Conservation (phyloP, 495 filamentous ascomycete species). For the Neurospora tetraspora region DNA sequence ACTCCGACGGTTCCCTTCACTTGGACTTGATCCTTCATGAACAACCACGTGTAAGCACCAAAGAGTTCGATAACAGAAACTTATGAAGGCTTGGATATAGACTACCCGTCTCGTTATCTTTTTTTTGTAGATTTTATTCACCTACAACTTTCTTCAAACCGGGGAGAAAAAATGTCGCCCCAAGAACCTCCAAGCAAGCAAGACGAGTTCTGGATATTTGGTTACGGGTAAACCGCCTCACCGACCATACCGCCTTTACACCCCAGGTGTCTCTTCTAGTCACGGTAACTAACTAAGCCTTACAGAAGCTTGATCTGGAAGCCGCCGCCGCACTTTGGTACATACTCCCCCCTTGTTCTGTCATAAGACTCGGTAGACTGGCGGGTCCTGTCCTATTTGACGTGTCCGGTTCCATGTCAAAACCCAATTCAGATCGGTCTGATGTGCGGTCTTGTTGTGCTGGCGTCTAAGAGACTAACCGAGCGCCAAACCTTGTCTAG, state of each 20-base stretch:
- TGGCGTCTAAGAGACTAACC: constrained; percentile 10
- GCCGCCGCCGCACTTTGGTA: constrained; percentile 92
- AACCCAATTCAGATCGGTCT: neutral
- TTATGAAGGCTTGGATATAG: neutral
- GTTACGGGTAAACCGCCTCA: constrained; percentile 61
- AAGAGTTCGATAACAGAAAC: neutral
- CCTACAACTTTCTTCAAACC: too few species aligned
- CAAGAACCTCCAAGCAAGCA: constrained; percentile 8
- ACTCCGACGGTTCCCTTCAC: neutral
- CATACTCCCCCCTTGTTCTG: neutral
- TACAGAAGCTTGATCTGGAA: constrained; percentile 94
- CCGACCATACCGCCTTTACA: neutral
- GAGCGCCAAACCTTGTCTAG: constrained; percentile 30
- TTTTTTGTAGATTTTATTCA: too few species aligned
- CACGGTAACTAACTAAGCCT: constrained; percentile 17
- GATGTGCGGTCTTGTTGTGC: neutral
- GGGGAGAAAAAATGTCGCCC: constrained; percentile 16
- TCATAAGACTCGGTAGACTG: neutral
- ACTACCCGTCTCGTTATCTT: neutral
- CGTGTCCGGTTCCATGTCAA: neutral
- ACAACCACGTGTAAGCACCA: neutral
- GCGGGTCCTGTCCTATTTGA: neutral
- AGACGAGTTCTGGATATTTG: constrained; percentile 78
- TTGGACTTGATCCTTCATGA: neutral
- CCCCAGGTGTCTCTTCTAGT: neutral